Base-by-base conservation (phyloP, 805 yeast species). In the Kockiozyma suomiensis region DNA sequence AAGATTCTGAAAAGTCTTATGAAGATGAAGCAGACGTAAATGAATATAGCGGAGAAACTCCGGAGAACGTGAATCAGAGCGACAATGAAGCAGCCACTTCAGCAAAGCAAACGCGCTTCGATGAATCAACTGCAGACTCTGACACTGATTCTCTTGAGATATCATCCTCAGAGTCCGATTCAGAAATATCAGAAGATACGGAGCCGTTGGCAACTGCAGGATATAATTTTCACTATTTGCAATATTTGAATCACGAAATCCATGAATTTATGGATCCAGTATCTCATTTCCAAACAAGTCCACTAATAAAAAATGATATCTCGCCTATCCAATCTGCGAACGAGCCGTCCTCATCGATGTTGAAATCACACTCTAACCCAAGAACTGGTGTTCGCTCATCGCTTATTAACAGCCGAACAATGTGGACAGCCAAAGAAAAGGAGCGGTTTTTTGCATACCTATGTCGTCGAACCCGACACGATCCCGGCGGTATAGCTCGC, bases 341-440 rank as follows among this genome's bases (percentile, higher is more conserved):
- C 15, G 25, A 38, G 2, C n/a, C 25, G 3, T 26, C 12, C n/a
- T 12, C 45, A 6, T 21, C 26, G 19, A 28, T n/a, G 6, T 13
- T 25, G 12, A 8, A 21, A 17, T 30, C 32, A n/a, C 57, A 17
- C 33, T 15, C 38, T 4, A 28, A 2, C 15, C 2, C 21, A 17
- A 32, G 33, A 26, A n/a, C 13, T 15, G 13, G 19, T 7, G 7
- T 56, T 4, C 40, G 30, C 13, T 10, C 61, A 26, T 50, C 58
- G 10, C 13, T 12, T n/a, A 37, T 62, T 19, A 61, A 55, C 17
- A 42, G 43, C 19, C 52, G 53, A 3, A 61, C 62, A 15, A 21
- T 8, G 10, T 62, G 66, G 66, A 50, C 62, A 1, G 17, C 47
- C n/a, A 30, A n/a, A 8, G 66, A 62, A 45, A 62, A 62, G 28